Conservation (phyloP, 2,329 filamentous ascomycete genomes). For the Nemania serpens region DNA sequence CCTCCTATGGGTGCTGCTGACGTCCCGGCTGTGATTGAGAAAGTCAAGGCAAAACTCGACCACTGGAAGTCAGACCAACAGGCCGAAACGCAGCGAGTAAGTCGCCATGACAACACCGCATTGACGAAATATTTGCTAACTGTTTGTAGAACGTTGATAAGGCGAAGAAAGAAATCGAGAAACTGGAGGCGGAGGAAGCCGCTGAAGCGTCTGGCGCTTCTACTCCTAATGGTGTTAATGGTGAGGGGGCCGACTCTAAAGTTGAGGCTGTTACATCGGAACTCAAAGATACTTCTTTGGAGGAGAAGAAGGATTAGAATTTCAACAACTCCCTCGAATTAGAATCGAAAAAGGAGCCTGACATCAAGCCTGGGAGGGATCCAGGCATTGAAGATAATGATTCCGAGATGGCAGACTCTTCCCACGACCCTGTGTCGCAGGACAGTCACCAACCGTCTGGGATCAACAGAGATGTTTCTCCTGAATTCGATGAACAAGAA, state of each 20-base stretch:
- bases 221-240: slow-evolving; percentile 52
- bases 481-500: slow-evolving; percentile 7
- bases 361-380: slow-evolving; percentile 7
- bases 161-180: slow-evolving; percentile 93
- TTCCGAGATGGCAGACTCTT: not conserved
- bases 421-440: not conserved
- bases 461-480: slow-evolving; percentile 7
- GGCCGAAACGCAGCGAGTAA: slow-evolving; percentile 86
- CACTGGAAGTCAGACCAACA: slow-evolving; percentile 92
- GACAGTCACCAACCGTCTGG: not conserved
- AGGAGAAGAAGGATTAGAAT: slow-evolving; percentile 57
- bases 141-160: slow-evolving; percentile 84
- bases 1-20: slow-evolving; percentile 86
- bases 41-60: slow-evolving; percentile 88
- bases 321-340: slow-evolving; percentile 25
- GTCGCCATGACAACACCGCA: slow-evolving; percentile 40
- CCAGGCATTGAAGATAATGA: slow-evolving; percentile 1
- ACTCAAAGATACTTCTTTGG: slow-evolving; percentile 57
- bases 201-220: slow-evolving; percentile 52
- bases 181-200: slow-evolving; percentile 72
- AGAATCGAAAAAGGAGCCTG: slow-evolving; percentile 4
- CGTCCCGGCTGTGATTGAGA: slow-evolving; percentile 78
- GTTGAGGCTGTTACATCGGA: slow-evolving; percentile 59
- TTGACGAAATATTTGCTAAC: slow-evolving; percentile 38
- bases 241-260: slow-evolving; percentile 53